Conservation (phyloP, 164 flowering plant species). For the Magnolia changhungtana region DNA sequence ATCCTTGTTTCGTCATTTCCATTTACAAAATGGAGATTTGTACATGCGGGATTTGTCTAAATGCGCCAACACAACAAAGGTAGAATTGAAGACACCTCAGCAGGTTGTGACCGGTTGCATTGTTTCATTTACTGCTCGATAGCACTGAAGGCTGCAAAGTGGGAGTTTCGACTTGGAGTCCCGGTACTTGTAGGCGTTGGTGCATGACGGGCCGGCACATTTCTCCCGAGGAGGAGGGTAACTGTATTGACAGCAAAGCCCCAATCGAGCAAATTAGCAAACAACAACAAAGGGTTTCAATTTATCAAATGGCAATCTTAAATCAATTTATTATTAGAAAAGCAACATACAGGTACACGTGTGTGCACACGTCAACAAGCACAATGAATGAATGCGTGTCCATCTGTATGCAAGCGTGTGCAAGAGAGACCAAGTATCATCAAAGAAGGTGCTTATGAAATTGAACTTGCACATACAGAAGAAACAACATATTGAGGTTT, state of each 20-base stretch:
- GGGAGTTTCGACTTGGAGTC: constrained; percentile 77
- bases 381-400: neutral
- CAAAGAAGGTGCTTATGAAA: too few relatives aligned
- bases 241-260: constrained; percentile 26
- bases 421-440: too few relatives aligned
- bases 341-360: neutral
- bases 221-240: constrained; percentile 78
- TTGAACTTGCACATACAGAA: too few relatives aligned
- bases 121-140: constrained; percentile 50
- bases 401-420: too few relatives aligned
- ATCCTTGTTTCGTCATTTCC: too few relatives aligned
- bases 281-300: neutral
- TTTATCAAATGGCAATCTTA: neutral
- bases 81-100: constrained; percentile 12
- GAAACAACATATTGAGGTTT: too few relatives aligned
- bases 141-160: constrained; percentile 74
- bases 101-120: constrained; percentile 31
- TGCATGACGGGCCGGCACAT: constrained; percentile 70
- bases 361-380: neutral
- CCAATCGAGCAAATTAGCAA: neutral
- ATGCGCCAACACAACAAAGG: too few relatives aligned
- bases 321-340: too few relatives aligned
- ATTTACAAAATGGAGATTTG: too few relatives aligned
- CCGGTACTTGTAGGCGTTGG: constrained; percentile 61
- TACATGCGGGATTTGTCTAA: too few relatives aligned